Percentiles rank a stretch among this genome's conserved stretches.
Evolutionary conservation across 2,329 filamentous ascomycete genomes (phyloP).

Genomic region (Talaromyces amestolkiae): DNA sequence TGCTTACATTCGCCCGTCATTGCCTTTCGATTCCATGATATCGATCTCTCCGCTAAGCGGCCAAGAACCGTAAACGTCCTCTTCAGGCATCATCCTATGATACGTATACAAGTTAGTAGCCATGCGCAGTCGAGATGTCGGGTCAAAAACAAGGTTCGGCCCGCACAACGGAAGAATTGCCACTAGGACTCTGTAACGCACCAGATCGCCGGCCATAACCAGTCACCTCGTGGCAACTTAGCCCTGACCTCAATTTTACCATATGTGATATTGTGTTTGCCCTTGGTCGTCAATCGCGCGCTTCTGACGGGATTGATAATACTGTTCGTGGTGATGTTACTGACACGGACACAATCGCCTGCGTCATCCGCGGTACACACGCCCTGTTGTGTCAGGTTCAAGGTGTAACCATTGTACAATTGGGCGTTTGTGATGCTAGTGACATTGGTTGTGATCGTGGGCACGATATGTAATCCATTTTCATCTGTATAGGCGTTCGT

Average conservation of each 20-base stretch:
- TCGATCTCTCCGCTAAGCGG: conserved; percentile 18
- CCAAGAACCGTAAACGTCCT: conserved; percentile 11
- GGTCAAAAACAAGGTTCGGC: conserved; percentile 11
- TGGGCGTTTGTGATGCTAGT: conserved; percentile 10
- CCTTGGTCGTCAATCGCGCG: conserved; percentile 16
- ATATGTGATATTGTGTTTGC: conserved; percentile 19
- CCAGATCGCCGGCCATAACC: conserved; percentile 19
- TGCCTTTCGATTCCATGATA: conserved; percentile 19
- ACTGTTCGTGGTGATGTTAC: conserved; percentile 5
- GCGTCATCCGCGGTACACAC: conserved; percentile 6
- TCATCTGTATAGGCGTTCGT: conserved; percentile 15
- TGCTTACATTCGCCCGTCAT: conserved; percentile 13
- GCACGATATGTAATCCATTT: conserved; percentile 16
- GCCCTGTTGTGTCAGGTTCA: conserved; percentile 17
- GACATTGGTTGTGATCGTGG: conserved; percentile 7
- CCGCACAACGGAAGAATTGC: not conserved
- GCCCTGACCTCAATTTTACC: conserved; percentile 17
- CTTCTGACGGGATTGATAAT: conserved; percentile 18
- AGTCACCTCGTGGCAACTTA: conserved; percentile 17
- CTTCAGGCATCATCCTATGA: conserved; percentile 18
- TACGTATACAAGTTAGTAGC: not conserved
- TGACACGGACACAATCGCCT: conserved; percentile 11
- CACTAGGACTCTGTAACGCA: conserved; percentile 2
- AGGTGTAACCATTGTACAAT: conserved; percentile 13
- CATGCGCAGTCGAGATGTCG: not conserved